Evolutionary conservation across 1,284 basidiomycete genomes (phyloP).

Genomic region (Chiua sp.): DNA sequence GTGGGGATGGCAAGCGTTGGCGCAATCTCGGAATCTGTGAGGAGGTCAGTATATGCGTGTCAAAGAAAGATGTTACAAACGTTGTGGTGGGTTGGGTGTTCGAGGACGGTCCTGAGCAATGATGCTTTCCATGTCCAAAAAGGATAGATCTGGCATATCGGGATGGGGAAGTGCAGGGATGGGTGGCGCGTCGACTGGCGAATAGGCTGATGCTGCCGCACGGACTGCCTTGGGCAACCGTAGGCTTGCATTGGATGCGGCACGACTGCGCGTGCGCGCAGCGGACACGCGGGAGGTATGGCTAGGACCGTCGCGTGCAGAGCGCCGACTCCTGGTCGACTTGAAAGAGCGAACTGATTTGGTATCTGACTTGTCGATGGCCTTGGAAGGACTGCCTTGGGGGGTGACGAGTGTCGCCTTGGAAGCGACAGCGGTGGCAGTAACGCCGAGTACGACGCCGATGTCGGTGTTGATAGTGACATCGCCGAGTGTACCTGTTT

Average conservation of each 20-base stretch:
- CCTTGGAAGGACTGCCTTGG: constrained; percentile 3
- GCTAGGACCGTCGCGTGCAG: constrained; percentile 21
- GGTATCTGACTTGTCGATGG: constrained; percentile 20
- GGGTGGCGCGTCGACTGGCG: constrained; percentile 21
- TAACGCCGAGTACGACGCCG: constrained; percentile 36
- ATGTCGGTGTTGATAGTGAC: constrained; percentile 30
- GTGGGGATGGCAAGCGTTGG: constrained; percentile 24
- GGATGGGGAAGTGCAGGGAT: constrained; percentile 23
- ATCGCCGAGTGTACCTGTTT: constrained; percentile 34
- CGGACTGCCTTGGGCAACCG: constrained; percentile 35
- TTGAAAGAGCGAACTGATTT: constrained; percentile 31
- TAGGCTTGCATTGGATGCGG: constrained; percentile 35
- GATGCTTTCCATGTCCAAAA: constrained; percentile 34
- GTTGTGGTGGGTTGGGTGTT: constrained; percentile 21
- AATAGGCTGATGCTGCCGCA: not conserved
- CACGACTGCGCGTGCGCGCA: constrained; percentile 32
- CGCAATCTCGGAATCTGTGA: constrained; percentile 16
- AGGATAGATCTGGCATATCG: constrained; percentile 21
- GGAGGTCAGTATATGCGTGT: not conserved
- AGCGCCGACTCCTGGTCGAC: constrained; percentile 34
- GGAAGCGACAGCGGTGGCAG: constrained; percentile 35
- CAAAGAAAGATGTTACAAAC: constrained; percentile 13
- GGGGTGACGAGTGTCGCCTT: constrained; percentile 33
- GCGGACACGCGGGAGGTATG: constrained; percentile 27
- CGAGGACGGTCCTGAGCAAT: not conserved